These are phyloP conservation scores for Grifola frondosa DNA, from an alignment of 1,284 basidiomycete genomes.

Conservation along the genomic window DNA sequence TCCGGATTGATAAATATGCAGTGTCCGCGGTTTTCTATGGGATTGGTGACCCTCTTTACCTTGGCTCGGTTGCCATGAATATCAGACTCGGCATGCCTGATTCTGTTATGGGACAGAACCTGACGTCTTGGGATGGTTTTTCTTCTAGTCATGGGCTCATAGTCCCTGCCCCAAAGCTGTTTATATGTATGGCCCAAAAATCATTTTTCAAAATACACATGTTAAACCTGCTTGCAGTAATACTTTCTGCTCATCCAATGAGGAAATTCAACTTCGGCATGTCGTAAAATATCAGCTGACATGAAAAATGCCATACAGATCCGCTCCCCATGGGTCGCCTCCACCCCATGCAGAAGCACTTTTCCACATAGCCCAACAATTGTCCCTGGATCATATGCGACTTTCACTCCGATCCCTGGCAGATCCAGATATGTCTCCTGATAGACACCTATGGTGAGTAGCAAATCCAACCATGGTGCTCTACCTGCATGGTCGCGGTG, in stretches of 20 bases:
- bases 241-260: background rate
- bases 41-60: too few relatives aligned
- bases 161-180: too few relatives aligned
- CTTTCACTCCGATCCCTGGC: background rate
- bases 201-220: too few relatives aligned
- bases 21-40: too few relatives aligned
- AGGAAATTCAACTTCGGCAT: background rate
- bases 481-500: background rate
- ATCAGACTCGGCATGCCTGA: too few relatives aligned
- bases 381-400: background rate
- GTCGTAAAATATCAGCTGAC: background rate
- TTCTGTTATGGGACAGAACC: too few relatives aligned
- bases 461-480: background rate
- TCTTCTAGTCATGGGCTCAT: too few relatives aligned
- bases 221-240: too few relatives aligned
- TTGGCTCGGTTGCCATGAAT: too few relatives aligned
- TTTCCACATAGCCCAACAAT: background rate
- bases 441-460: background rate
- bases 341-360: background rate
- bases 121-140: too few relatives aligned
- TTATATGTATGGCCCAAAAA: too few relatives aligned
- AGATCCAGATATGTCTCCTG: background rate
- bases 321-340: background rate
- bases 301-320: slow-evolving; percentile 1
- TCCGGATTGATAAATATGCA: too few relatives aligned